Conservation (phyloP, 257 asterid species). For the Solanum pennellii region DNA sequence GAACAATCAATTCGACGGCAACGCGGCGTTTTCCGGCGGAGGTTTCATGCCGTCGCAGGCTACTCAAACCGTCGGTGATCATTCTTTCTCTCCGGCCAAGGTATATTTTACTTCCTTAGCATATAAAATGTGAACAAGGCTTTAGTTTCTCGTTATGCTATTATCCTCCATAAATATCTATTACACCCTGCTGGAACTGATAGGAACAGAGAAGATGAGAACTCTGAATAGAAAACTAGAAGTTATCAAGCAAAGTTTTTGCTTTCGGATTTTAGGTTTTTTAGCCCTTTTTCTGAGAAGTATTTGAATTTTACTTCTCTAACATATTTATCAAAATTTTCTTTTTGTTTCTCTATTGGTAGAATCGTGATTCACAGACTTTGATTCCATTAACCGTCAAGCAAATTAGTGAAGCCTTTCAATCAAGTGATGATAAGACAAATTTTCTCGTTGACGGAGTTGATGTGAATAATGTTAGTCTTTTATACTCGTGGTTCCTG, state of each 20-base stretch:
- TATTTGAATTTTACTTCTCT: neutral
- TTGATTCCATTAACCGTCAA: conserved; percentile 77
- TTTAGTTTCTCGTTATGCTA: neutral
- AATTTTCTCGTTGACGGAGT: conserved; percentile 66
- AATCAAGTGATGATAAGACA: conserved; percentile 52
- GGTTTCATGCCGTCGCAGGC: conserved; percentile 98
- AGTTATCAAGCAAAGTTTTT: neutral
- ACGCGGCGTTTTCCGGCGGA: conserved; percentile 96
- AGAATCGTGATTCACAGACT: conserved; percentile 79
- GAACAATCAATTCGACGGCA: conserved; percentile 53
- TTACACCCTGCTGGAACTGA: neutral
- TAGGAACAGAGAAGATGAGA: neutral
- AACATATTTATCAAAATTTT: neutral
- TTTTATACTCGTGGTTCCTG: neutral
- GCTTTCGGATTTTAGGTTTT: neutral
- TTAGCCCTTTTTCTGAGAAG: neutral
- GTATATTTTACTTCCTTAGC: conserved; percentile 7
- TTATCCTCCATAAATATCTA: neutral
- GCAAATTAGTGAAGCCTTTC: conserved; percentile 68
- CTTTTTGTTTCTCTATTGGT: neutral
- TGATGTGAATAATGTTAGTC: conserved; percentile 62
- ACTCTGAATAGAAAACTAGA: neutral
- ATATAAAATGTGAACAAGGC: neutral
- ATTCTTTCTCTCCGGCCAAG: conserved; percentile 53
- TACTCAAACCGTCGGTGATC: conserved; percentile 58